Percentiles rank a stretch among this genome's conserved stretches.
Conservation (phyloP, 2,329 filamentous ascomycete genomes). For the Pseudocercospora musae region DNA sequence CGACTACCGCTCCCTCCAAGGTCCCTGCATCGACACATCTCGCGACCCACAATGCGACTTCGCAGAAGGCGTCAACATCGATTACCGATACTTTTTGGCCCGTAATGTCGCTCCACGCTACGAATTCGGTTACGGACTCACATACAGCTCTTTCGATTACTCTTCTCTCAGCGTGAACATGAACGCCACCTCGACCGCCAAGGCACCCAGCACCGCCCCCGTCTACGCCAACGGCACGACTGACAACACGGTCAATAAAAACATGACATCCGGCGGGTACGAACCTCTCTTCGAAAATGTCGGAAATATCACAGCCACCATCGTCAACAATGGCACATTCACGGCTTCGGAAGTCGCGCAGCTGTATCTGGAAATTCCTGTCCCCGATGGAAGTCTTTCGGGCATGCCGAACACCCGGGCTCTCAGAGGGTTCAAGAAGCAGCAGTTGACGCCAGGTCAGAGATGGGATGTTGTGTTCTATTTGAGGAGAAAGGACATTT, state of each 20-base stretch:
- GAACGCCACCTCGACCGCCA: slow-evolving; percentile 28
- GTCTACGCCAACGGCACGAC: slow-evolving; percentile 33
- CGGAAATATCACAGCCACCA: slow-evolving; percentile 47
- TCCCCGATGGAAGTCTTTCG: slow-evolving; percentile 50
- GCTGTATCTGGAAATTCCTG: slow-evolving; percentile 38
- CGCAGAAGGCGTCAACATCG: slow-evolving; percentile 38
- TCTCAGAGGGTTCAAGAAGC: slow-evolving; percentile 36
- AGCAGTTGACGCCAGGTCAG: slow-evolving; percentile 29
- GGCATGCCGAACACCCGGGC: slow-evolving; percentile 37
- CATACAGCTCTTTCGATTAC: slow-evolving; percentile 39
- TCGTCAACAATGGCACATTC: slow-evolving; percentile 51
- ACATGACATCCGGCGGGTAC: slow-evolving; percentile 29
- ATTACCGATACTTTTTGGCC: slow-evolving; percentile 37
- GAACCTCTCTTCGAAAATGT: slow-evolving; percentile 48
- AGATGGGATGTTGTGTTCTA: slow-evolving; percentile 35
- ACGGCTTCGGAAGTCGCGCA: slow-evolving; percentile 54
- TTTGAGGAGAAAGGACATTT: slow-evolving; percentile 45
- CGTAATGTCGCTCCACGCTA: slow-evolving; percentile 32
- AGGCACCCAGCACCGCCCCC: slow-evolving; percentile 15
- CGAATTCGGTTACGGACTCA: slow-evolving; percentile 38
- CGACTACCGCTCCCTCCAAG: slow-evolving; percentile 53
- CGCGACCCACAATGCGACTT: slow-evolving; percentile 34
- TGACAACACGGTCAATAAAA: slow-evolving; percentile 24
- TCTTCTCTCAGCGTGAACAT: slow-evolving; percentile 27
- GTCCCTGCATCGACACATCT: slow-evolving; percentile 27